Conservation (phyloP, 2,329 filamentous ascomycete genomes). For the Trichoderma pleuroti region DNA sequence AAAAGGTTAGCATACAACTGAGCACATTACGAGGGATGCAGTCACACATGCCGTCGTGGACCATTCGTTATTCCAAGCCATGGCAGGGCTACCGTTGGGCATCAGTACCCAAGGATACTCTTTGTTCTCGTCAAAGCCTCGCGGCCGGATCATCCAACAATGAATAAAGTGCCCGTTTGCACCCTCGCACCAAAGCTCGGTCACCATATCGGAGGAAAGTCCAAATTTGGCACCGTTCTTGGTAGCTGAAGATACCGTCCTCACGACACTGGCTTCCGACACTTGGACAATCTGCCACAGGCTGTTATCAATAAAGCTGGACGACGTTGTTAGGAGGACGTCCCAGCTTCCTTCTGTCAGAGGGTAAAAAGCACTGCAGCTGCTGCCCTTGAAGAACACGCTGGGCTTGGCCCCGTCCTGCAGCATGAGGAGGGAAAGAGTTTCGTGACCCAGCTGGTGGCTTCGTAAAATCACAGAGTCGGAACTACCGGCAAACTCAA, state of each 20-base stretch:
- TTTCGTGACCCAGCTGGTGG: slow-evolving; percentile 32
- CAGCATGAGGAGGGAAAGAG: slow-evolving; percentile 35
- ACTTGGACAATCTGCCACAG: slow-evolving; percentile 37
- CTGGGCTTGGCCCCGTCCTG: slow-evolving; percentile 27
- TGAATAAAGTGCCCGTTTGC: slow-evolving; percentile 36
- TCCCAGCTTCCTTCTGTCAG: slow-evolving; percentile 27
- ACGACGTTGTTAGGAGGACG: slow-evolving; percentile 36
- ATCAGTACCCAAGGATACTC: slow-evolving; percentile 39
- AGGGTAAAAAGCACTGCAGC: slow-evolving; percentile 29
- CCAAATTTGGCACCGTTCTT: slow-evolving; percentile 32
- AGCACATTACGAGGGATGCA: neutral
- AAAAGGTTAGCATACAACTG: neutral
- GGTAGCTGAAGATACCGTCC: slow-evolving; percentile 31
- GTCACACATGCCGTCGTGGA: slow-evolving; percentile 37
- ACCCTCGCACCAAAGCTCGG: slow-evolving; percentile 41
- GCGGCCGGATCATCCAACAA: slow-evolving; percentile 39
- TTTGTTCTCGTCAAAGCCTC: slow-evolving; percentile 34
- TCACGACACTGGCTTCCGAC: slow-evolving; percentile 22
- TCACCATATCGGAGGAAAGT: slow-evolving; percentile 36
- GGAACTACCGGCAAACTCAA: slow-evolving; percentile 36
- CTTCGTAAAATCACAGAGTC: slow-evolving; percentile 35
- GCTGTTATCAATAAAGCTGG: slow-evolving; percentile 37
- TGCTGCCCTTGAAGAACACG: slow-evolving; percentile 27
- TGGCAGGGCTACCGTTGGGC: slow-evolving; percentile 41
- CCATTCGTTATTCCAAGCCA: slow-evolving; percentile 53